Base-by-base conservation (phyloP, 2,329 filamentous ascomycete species). In the Ophiostoma ips region DNA sequence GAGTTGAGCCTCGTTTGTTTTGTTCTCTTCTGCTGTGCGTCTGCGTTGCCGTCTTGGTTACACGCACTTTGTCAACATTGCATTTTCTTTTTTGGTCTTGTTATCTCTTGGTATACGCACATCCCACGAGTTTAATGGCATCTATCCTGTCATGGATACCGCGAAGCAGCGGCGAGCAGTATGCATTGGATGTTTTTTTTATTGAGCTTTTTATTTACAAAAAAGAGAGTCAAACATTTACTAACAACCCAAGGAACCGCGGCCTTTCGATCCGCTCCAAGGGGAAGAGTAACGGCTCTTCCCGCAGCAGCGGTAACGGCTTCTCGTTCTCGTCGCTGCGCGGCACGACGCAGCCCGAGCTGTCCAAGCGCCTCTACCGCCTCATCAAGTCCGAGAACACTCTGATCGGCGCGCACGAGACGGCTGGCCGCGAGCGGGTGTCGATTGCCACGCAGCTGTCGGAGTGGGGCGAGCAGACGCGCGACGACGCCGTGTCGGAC, bases 321-420 rank as follows among this genome's bases (percentile, higher is more conserved):
- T 95, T 96, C 71, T 84, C 81, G 52, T 84, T 96, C 70, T 81
- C 78, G 56, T 92, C 87, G 18, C 79, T 98, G 50, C 87, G 90
- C 48, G 87, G 87, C 50, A 79, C 82, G 46, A 77, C 83, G 59
- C 87, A 95, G 63, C 87, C 89, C 5, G 88, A 95, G 65, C 77
- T 95, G 28, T 88, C 86, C 59, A 87, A 86, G 66, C 86, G 83
- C 63, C 80, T 98, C 48, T 94, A 83, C 74, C 84, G 83, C 59
- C 76, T 98, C 54, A 95, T 96, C 73, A 98, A 98, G 71, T 86
- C 84, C 46, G 84, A 94, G 67, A 96, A 95, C 72, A 81, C 84
- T 62, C 81, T 89, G 34, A 88, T 96, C 60, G 73, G 76, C 46
- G 84, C 86, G 46, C 84, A 95, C 68, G 87, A 95, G 69, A 71